Evolutionary conservation across 176 grass and related monocot genomes (phyloP).

Genomic region (Triticum aestivum): IWGSC_CS_RefSeq_v2.1 NC_057799.1:541262400-541262899

Average conservation of each 20-base stretch:
- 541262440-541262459: background rate
- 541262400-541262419: background rate
- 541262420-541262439: background rate
- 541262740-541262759: background rate
- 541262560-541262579: background rate
- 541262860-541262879: conserved; percentile 34
- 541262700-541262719: background rate
- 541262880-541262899: conserved; percentile 24
- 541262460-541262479: background rate
- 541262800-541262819: conserved; percentile 17
- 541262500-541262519: conserved; percentile 6
- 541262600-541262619: background rate
- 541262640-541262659: conserved; percentile 12
- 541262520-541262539: background rate
- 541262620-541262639: background rate
- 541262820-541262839: background rate
- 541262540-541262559: background rate
- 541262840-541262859: background rate
- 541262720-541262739: background rate
- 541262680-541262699: background rate
- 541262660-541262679: conserved; percentile 2
- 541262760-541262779: background rate
- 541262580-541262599: background rate
- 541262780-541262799: background rate
- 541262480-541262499: conserved; percentile 5